Percentiles rank a stretch among this genome's conserved stretches.
Conservation (phyloP, 805 yeast genomes). For the Candida verbasci region DNA sequence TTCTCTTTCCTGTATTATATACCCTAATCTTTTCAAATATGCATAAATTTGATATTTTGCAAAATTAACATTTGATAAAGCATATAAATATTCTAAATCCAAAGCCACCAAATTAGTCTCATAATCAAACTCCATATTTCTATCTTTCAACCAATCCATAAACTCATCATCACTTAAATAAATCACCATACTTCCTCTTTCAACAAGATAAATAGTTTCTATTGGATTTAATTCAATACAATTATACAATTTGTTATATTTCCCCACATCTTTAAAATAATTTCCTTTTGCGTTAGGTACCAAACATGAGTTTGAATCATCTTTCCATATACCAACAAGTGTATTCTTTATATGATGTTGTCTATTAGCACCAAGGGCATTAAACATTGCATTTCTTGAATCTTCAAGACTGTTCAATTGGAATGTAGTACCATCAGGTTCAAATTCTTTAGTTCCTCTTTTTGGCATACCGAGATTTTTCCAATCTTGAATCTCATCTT, state of each 20-base stretch:
- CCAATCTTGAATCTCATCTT: conserved; percentile 37
- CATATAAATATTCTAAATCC: conserved; percentile 62
- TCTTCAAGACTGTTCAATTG: conserved; percentile 47
- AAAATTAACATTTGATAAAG: conserved; percentile 40
- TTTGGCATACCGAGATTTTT: conserved; percentile 45
- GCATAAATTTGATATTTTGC: conserved; percentile 67
- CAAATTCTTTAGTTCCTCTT: conserved; percentile 82
- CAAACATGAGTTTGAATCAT: conserved; percentile 17
- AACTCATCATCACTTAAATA: conserved; percentile 21
- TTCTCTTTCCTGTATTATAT: conserved; percentile 43
- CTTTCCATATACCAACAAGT: conserved; percentile 46
- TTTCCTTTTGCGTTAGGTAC: conserved; percentile 60
- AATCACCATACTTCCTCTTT: conserved; percentile 57
- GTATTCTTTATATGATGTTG: conserved; percentile 47
- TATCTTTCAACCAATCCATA: conserved; percentile 17
- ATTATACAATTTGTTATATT: conserved; percentile 24
- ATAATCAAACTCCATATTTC: conserved; percentile 11
- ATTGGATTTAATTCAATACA: conserved; percentile 52
- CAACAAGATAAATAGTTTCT: conserved; percentile 74
- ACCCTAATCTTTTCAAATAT: conserved; percentile 74
- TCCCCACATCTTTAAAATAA: conserved; percentile 72
- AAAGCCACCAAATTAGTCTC: conserved; percentile 28
- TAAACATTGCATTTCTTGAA: conserved; percentile 69
- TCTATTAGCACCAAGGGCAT: conserved; percentile 51
- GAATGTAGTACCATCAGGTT: conserved; percentile 65